Percentiles rank a stretch among this genome's conserved stretches.
Evolutionary conservation across 257 asterid genomes (phyloP).

Genomic region (Nicotiana benthamiana): DNA sequence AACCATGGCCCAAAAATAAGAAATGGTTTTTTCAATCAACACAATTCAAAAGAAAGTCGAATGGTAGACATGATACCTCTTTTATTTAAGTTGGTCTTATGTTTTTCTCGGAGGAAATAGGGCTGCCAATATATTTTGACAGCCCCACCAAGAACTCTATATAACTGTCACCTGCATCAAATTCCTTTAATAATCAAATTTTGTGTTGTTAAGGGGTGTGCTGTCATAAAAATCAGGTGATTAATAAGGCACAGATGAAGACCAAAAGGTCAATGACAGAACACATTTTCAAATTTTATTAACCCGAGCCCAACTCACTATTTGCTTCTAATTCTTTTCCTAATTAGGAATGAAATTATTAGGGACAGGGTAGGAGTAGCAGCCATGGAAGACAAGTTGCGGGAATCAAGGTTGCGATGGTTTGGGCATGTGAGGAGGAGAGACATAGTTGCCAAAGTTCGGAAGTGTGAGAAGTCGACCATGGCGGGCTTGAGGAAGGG

Average conservation of each 20-base stretch:
- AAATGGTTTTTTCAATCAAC: neutral
- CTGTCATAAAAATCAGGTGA: neutral
- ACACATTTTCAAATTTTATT: too few relatives aligned
- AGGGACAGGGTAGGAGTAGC: too few relatives aligned
- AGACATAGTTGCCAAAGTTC: too few relatives aligned
- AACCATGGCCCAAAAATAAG: neutral
- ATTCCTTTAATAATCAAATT: neutral
- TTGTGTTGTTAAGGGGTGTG: neutral
- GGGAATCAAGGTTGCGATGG: too few relatives aligned
- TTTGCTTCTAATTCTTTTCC: too few relatives aligned
- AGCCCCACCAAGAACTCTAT: constrained; percentile 16
- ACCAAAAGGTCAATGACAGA: too few relatives aligned
- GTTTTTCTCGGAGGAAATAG: constrained; percentile 7
- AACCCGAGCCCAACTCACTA: too few relatives aligned
- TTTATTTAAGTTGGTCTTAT: neutral
- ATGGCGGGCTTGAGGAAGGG: too few relatives aligned
- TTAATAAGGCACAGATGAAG: neutral
- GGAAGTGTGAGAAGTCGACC: too few relatives aligned
- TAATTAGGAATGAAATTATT: too few relatives aligned
- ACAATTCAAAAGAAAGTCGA: neutral
- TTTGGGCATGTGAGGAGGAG: too few relatives aligned
- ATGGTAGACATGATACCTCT: constrained; percentile 4
- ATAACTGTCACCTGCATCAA: neutral
- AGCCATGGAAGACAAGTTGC: too few relatives aligned
- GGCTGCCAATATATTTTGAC: constrained; percentile 39